Base-by-base conservation (phyloP, 805 yeast genomes). In the Spathaspora sp. region DNA sequence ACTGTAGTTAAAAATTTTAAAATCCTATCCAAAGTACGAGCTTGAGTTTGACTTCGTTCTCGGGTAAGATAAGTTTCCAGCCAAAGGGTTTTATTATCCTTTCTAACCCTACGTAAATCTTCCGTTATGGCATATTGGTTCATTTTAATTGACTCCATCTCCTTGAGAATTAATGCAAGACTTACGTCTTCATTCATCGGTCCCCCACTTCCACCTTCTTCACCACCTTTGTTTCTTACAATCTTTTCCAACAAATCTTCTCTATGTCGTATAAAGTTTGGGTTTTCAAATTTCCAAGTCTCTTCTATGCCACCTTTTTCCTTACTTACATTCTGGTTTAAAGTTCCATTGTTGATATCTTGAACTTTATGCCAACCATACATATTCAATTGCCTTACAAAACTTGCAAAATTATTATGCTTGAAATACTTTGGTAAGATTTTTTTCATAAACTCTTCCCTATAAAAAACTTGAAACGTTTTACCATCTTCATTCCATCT, bases 291-390 rank as follows among this genome's bases (percentile, higher is more conserved):
- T 68, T 91, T 96, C 88, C 92, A 86, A 50, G 83, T 79, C 61
- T 94, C 98, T 51, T 92, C 97, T 42, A 71, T 70, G n/a, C 51
- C 52, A 52, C 72, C 76, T 40, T 68, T 72, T 51, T 79, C 74
- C 45, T 63, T 63, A 4, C 55, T 52, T 3, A 17, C 14, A 38
- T 35, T 48, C 5, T n/a, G 20, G 20, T 49, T 54, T 53, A 84
- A 69, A 4, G 92, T 79, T 2, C 96, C 97, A 23, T 87, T 79
- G 52, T 73, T 87, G 19, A 92, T 83, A 68, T 94, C 98, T 69
- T 94, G 99, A 3, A 94, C 94, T 69, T 94, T 94, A 73, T 92
- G 98, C 97, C 97, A 94, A 10, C 99, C 99, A 66, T 94, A 94
- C 99, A 94, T 93, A 70, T 93, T 93, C 61, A 93, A 77, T 66